Evolutionary conservation across 208 protist species (phyloP).

Genomic region (Strigomonas culicis): DNA sequence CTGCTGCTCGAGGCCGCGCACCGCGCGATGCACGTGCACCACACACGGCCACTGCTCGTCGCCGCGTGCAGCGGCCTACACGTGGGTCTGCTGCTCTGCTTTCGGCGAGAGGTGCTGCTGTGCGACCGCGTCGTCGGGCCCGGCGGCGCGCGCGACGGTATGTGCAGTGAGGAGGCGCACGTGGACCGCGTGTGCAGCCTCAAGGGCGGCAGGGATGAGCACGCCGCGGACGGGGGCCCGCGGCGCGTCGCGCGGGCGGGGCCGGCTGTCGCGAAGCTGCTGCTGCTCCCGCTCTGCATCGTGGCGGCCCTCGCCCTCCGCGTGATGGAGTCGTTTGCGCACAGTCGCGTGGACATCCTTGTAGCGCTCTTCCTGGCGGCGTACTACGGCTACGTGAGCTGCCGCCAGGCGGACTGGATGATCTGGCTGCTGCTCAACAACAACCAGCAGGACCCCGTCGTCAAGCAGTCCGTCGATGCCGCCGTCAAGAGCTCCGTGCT

Average conservation of each 20-base stretch:
- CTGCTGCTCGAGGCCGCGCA: conserved; percentile 50
- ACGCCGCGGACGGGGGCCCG: not conserved
- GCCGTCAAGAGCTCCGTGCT: conserved; percentile 38
- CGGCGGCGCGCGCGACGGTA: conserved; percentile 15
- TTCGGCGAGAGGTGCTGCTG: conserved; percentile 36
- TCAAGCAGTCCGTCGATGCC: conserved; percentile 27
- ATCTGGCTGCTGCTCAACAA: conserved; percentile 72
- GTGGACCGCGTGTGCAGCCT: conserved; percentile 15
- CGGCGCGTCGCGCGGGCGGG: not conserved
- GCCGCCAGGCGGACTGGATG: conserved; percentile 23
- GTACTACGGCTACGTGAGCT: conserved; percentile 26
- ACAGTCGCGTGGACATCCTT: conserved; percentile 16
- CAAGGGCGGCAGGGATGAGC: not conserved
- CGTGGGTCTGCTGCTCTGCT: conserved; percentile 30
- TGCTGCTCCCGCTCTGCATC: not conserved
- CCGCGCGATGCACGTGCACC: conserved; percentile 26
- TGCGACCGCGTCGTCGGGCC: conserved; percentile 51
- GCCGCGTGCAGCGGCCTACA: conserved; percentile 24
- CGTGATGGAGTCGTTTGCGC: conserved; percentile 10
- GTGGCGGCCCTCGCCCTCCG: conserved; percentile 1
- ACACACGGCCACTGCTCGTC: conserved; percentile 24
- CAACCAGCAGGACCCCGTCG: conserved; percentile 18
- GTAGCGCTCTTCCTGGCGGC: conserved; percentile 22
- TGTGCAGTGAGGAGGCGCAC: conserved; percentile 23
- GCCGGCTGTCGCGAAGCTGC: not conserved